Percentiles rank a stretch among this genome's conserved stretches.
These are phyloP conservation scores for Rhododendron ovatum DNA, from an alignment of 148 eudicot species.

Conservation along the genomic window DNA sequence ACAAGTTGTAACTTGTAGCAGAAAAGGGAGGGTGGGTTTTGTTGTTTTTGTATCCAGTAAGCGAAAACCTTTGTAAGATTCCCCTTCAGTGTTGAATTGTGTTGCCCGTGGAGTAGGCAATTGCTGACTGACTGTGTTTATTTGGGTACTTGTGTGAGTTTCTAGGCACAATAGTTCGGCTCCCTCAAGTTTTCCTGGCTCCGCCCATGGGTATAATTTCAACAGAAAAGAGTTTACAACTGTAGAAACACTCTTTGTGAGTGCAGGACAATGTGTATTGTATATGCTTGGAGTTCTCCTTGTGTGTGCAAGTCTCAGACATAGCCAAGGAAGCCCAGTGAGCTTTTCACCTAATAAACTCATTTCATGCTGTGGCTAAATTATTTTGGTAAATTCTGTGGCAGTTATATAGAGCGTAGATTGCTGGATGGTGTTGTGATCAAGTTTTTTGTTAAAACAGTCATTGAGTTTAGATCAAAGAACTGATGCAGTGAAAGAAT, in stretches of 20 bases:
- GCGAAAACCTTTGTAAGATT: neutral
- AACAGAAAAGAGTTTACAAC: neutral
- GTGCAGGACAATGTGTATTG: neutral
- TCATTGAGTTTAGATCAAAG: neutral
- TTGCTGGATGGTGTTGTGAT: neutral
- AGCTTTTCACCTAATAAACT: neutral
- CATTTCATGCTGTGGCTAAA: neutral
- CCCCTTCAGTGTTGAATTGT: neutral
- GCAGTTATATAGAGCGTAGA: neutral
- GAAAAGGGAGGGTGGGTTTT: neutral
- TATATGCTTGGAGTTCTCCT: neutral
- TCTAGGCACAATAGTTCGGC: neutral
- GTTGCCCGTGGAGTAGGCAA: neutral
- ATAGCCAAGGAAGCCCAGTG: neutral
- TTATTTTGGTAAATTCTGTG: neutral
- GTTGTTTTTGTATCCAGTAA: neutral
- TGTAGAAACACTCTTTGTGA: neutral
- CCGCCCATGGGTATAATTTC: neutral
- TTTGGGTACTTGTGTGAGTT: neutral
- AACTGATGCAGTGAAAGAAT: neutral
- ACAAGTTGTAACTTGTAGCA: too few relatives aligned
- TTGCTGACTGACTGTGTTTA: neutral
- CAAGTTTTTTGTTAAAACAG: neutral
- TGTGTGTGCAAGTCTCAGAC: neutral
- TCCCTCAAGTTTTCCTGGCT: neutral